These are phyloP conservation scores for Fusarium chuoi DNA, from an alignment of 2,329 filamentous ascomycete genomes.

Conservation along the genomic window DNA sequence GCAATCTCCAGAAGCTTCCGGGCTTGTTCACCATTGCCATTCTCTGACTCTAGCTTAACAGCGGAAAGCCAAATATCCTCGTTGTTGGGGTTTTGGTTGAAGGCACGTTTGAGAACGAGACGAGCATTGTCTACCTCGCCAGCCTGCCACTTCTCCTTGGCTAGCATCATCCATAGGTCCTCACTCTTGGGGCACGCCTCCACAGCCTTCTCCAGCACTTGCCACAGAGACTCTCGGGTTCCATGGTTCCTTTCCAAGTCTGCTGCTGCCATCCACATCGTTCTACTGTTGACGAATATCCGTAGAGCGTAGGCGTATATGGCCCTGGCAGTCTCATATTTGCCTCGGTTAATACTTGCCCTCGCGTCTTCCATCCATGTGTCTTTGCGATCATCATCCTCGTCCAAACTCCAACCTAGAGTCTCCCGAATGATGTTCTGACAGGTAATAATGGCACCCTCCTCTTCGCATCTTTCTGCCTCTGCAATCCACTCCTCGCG, in stretches of 20 bases:
- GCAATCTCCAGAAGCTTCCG: conserved; percentile 84
- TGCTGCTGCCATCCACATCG: conserved; percentile 88
- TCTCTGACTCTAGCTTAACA: conserved; percentile 95
- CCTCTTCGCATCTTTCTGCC: conserved; percentile 93
- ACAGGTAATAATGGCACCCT: conserved; percentile 87
- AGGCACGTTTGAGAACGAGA: conserved; percentile 85
- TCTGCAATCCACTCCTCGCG: conserved; percentile 97
- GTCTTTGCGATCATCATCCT: conserved; percentile 95
- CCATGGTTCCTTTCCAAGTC: conserved; percentile 93
- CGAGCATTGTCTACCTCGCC: conserved; percentile 89
- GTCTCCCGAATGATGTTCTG: conserved; percentile 92
- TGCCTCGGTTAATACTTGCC: conserved; percentile 80
- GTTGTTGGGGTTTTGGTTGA: conserved; percentile 95
- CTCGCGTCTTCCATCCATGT: conserved; percentile 96
- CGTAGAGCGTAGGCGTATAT: conserved; percentile 93
- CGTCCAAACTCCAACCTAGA: conserved; percentile 90
- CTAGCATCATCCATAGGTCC: conserved; percentile 94
- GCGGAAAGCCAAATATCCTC: conserved; percentile 98
- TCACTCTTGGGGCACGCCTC: conserved; percentile 93
- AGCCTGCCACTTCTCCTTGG: conserved; percentile 91
- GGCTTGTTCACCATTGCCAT: conserved; percentile 82
- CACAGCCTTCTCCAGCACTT: conserved; percentile 90
- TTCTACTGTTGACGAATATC: conserved; percentile 88
- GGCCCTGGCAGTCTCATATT: conserved; percentile 89
- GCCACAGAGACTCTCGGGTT: conserved; percentile 82